Evolutionary conservation across 306 rosid species (phyloP).

Genomic region (Ammopiptanthus mongolicus): DNA sequence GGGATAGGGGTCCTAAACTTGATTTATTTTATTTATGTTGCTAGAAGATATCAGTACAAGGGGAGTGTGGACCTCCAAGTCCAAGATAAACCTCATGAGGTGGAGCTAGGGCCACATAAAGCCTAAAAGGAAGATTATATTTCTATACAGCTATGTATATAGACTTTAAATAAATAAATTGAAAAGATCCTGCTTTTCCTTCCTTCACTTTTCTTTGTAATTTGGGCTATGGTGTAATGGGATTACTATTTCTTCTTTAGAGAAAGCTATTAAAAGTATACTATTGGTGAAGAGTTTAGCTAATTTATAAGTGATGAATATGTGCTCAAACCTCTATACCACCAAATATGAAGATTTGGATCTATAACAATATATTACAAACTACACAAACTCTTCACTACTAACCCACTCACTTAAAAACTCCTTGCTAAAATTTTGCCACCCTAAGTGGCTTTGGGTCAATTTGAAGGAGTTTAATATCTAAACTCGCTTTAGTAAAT

Average conservation of each 20-base stretch:
- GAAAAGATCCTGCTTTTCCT: not conserved
- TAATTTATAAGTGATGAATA: no score
- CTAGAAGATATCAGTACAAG: conserved; percentile 50
- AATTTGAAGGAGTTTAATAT: no score
- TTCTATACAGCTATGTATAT: not conserved
- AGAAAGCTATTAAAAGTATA: not conserved
- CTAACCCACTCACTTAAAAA: no score
- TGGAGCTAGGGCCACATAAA: not conserved
- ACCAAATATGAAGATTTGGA: no score
- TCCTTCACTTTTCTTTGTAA: not conserved
- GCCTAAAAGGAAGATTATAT: not conserved
- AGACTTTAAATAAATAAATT: not conserved
- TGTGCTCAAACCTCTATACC: no score
- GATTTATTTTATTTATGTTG: conserved; percentile 32
- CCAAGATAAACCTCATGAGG: not conserved
- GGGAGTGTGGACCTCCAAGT: not conserved
- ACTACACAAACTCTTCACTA: no score
- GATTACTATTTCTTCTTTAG: not conserved
- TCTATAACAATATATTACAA: no score
- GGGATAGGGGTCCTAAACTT: conserved; percentile 37
- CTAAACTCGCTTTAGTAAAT: no score
- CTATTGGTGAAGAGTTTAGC: not conserved
- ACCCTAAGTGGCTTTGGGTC: no score
- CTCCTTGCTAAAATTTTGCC: no score
- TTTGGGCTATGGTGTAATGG: not conserved